Evolutionary conservation across 352 stramenopile species (phyloP).

Genomic region (Albugo candida): DNA sequence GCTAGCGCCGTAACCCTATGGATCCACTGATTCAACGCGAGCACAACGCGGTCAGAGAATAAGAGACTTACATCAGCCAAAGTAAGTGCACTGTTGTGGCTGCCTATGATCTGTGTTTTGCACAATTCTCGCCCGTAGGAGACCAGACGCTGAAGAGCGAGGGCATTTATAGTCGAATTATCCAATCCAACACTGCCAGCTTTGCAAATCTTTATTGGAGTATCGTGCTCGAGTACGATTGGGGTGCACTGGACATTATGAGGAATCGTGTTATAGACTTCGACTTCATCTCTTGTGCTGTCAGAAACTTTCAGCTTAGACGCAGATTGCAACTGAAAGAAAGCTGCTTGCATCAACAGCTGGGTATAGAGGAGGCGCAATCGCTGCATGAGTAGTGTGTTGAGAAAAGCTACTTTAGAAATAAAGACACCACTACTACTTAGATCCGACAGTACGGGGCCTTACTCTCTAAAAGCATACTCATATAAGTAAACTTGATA

Average conservation of each 20-base stretch:
- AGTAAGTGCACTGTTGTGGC: constrained; percentile 63
- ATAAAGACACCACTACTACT: too few species aligned
- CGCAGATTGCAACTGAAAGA: too few species aligned
- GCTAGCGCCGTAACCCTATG: constrained; percentile 17
- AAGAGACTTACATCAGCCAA: constrained; percentile 45
- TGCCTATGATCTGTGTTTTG: constrained; percentile 34
- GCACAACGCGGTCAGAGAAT: constrained; percentile 51
- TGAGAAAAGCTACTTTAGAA: too few species aligned
- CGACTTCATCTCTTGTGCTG: too few species aligned
- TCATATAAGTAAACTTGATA: too few species aligned
- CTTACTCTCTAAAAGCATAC: too few species aligned
- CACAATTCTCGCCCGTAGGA: constrained; percentile 52
- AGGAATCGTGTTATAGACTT: constrained; percentile 12
- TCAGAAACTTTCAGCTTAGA: too few species aligned
- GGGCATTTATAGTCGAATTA: constrained; percentile 27
- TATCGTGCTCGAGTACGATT: constrained; percentile 23
- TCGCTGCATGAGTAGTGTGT: too few species aligned
- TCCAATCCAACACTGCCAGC: constrained; percentile 28
- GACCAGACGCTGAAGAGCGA: constrained; percentile 46
- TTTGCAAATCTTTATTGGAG: constrained; percentile 43
- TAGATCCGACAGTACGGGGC: too few species aligned
- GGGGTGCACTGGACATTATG: constrained; percentile 23
- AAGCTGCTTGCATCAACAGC: too few species aligned
- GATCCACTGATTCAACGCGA: constrained; percentile 29
- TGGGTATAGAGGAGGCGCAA: too few species aligned